These are phyloP conservation scores for Talaromyces atroroseus DNA, from an alignment of 2,329 filamentous ascomycete genomes.

Conservation along the genomic window DNA sequence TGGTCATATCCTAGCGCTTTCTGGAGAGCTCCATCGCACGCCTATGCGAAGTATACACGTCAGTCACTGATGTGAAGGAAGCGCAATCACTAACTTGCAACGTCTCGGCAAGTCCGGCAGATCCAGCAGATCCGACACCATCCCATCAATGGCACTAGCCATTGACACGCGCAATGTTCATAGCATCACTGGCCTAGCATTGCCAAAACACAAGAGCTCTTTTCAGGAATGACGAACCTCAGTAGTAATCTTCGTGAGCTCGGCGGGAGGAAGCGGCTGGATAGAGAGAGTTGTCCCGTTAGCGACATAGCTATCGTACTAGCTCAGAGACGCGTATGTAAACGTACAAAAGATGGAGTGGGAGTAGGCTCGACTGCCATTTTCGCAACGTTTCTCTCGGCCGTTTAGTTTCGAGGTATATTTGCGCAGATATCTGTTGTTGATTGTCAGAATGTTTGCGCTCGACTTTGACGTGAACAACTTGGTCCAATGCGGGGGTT, in stretches of 20 bases:
- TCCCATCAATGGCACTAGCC: no score
- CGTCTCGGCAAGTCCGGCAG: background rate
- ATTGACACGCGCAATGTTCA: background rate
- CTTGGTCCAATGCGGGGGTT: slow-evolving; percentile 1
- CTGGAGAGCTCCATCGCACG: slow-evolving; percentile 73
- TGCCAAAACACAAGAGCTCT: no score
- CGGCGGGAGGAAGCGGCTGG: slow-evolving; percentile 68
- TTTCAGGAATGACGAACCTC: slow-evolving; percentile 55
- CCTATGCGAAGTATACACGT: slow-evolving; percentile 46
- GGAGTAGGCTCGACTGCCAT: slow-evolving; percentile 16
- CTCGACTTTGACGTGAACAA: background rate
- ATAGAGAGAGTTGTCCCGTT: background rate
- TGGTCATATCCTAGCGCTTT: slow-evolving; percentile 79
- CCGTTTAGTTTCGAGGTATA: background rate
- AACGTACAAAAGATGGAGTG: slow-evolving; percentile 13
- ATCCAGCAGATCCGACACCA: no score
- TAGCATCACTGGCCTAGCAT: no score
- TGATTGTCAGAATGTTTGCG: background rate
- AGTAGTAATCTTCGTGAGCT: slow-evolving; percentile 78
- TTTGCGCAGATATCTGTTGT: slow-evolving; percentile 2
- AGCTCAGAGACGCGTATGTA: slow-evolving; percentile 1
- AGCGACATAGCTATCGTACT: background rate
- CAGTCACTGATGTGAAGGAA: background rate
- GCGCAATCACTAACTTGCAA: background rate
- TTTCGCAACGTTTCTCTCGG: background rate